phyloP scores from a whole-genome alignment of 768 basidiomycete genomes.

The Lepiota brunneoincarnata region DNA sequence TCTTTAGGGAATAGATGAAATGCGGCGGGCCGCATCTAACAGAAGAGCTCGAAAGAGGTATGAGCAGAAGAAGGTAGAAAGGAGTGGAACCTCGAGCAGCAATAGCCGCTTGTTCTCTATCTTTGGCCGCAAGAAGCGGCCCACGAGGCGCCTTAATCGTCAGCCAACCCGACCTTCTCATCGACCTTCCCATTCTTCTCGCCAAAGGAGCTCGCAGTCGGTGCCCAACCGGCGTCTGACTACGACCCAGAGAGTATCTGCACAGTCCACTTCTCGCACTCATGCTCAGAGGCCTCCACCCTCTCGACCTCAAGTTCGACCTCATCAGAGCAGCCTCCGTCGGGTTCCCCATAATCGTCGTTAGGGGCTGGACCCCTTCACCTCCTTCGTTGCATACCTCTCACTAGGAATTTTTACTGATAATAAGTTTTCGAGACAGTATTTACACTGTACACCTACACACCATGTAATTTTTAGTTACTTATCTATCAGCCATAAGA shows the following conservation, averaged over 20 bases:
- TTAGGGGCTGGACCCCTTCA: neutral
- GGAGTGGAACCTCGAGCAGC: conserved; percentile 18
- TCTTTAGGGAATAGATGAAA: conserved; percentile 64
- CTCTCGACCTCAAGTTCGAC: neutral
- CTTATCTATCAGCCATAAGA: too few species aligned
- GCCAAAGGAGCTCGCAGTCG: neutral
- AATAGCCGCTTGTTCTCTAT: conserved; percentile 24
- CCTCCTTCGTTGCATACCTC: neutral
- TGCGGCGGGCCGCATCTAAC: conserved; percentile 47
- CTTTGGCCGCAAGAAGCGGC: conserved; percentile 14
- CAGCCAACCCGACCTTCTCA: neutral
- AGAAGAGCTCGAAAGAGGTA: conserved; percentile 7
- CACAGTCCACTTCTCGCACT: neutral
- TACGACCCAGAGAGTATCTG: neutral
- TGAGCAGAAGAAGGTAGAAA: conserved; percentile 8
- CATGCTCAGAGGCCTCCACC: neutral
- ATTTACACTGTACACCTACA: too few species aligned
- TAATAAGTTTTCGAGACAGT: too few species aligned
- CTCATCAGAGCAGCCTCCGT: neutral
- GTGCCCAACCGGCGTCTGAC: neutral
- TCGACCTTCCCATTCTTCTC: conserved; percentile 1
- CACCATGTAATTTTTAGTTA: too few species aligned
- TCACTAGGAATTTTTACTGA: neutral
- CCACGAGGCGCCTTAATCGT: neutral
- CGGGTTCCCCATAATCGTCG: neutral